phyloP scores from a whole-genome alignment of 768 basidiomycete species.

The Tricholoma sp. region DNA sequence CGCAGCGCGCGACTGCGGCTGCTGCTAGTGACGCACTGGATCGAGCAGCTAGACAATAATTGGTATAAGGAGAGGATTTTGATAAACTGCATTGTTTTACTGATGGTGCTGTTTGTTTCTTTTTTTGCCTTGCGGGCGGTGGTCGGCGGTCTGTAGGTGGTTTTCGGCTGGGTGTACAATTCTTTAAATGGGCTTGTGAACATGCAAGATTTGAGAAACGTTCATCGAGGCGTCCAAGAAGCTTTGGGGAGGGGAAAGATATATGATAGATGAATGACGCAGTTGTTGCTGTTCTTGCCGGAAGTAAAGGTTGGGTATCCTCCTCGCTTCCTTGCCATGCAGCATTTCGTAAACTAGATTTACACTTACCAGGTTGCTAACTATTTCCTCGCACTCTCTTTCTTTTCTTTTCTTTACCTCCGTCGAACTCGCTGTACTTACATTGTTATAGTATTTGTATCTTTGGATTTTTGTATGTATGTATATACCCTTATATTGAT shows the following conservation, averaged over 20 bases:
- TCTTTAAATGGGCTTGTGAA: constrained; percentile 17
- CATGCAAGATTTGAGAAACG: no score
- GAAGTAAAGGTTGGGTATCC: not conserved
- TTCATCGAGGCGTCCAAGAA: no score
- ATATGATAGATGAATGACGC: not conserved
- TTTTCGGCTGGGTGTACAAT: constrained; percentile 67
- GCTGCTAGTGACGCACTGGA: constrained; percentile 89
- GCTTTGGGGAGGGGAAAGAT: not conserved
- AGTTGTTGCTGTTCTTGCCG: not conserved
- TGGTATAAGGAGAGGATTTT: constrained; percentile 36
- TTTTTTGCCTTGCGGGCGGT: constrained; percentile 13
- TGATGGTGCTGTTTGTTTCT: constrained; percentile 25
- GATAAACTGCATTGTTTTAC: constrained; percentile 19
- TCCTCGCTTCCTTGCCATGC: not conserved
- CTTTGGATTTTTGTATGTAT: not conserved
- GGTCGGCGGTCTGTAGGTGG: constrained; percentile 48
- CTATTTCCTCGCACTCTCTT: no score
- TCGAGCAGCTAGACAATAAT: constrained; percentile 60
- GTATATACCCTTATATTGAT: not conserved
- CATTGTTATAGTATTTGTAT: not conserved
- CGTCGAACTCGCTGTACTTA: no score
- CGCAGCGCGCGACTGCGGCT: constrained; percentile 73
- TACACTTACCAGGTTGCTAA: not conserved
- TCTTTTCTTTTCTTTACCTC: no score
- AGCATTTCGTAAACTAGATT: not conserved